Percentiles rank a stretch among this genome's conserved stretches.
Conservation (phyloP, 345 rosid species). For the Excoecaria cochinchinensis region DNA sequence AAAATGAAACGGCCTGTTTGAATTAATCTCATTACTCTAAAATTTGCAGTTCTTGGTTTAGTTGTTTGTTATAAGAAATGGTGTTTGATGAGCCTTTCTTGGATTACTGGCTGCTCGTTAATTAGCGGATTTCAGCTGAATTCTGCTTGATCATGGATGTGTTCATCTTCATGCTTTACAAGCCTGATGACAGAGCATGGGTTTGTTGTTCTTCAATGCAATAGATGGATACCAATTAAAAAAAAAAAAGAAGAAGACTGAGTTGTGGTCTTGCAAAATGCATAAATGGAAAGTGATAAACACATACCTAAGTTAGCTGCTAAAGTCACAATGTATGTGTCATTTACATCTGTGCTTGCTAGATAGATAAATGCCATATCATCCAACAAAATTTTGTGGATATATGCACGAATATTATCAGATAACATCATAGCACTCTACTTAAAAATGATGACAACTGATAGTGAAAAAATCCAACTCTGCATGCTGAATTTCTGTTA, state of each 20-base stretch:
- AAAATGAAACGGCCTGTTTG: background rate
- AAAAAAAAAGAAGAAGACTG: no score
- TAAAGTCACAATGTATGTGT: background rate
- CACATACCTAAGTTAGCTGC: background rate
- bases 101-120: background rate
- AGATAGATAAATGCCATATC: background rate
- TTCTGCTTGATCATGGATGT: background rate
- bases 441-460: background rate
- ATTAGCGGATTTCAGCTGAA: background rate
- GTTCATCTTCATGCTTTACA: no score
- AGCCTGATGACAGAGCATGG: no score
- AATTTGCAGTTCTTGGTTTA: background rate
- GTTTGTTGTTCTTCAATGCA: background rate
- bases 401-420: background rate
- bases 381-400: background rate
- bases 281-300: background rate
- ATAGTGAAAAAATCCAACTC: background rate
- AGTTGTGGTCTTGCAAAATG: constrained; percentile 1
- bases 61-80: background rate
- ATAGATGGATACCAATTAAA: background rate
- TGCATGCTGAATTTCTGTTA: constrained; percentile 4
- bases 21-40: background rate
- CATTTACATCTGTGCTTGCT: background rate
- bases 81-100: background rate
- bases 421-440: background rate